Conservation (phyloP, 148 eudicot species). For the Salicornia ramosissima region DNA sequence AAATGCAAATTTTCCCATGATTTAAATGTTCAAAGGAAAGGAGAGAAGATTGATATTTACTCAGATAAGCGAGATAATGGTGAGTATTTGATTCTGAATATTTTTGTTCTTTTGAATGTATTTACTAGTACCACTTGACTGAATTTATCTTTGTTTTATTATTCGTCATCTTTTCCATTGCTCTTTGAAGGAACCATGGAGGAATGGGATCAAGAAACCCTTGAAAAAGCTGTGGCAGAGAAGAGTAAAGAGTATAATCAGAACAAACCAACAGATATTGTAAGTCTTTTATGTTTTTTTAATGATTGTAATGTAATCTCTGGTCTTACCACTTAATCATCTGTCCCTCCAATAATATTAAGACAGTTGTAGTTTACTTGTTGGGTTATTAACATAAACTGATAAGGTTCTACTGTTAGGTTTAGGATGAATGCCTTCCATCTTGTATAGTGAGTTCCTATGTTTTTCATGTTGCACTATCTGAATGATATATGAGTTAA, state of each 20-base stretch:
- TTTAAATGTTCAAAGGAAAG: constrained; percentile 76
- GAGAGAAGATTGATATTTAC: constrained; percentile 81
- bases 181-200: constrained; percentile 51
- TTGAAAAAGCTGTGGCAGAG: constrained; percentile 73
- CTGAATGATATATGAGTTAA: not conserved
- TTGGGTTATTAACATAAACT: not conserved
- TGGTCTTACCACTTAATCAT: not conserved
- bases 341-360: not conserved
- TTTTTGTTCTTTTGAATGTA: no score
- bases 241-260: constrained; percentile 76
- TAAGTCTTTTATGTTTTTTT: constrained; percentile 27
- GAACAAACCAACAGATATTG: constrained; percentile 85
- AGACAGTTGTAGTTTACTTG: not conserved
- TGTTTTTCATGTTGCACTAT: not conserved
- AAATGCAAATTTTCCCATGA: constrained; percentile 94
- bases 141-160: no score
- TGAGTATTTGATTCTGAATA: constrained; percentile 14
- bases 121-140: no score
- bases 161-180: not conserved
- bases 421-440: not conserved
- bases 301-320: not conserved
- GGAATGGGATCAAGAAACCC: constrained; percentile 79
- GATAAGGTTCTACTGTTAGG: not conserved
- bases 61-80: constrained; percentile 72
- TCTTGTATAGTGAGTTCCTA: not conserved